These are phyloP conservation scores for Priceomyces carsonii DNA, from an alignment of 805 yeast genomes.

Conservation along the genomic window DNA sequence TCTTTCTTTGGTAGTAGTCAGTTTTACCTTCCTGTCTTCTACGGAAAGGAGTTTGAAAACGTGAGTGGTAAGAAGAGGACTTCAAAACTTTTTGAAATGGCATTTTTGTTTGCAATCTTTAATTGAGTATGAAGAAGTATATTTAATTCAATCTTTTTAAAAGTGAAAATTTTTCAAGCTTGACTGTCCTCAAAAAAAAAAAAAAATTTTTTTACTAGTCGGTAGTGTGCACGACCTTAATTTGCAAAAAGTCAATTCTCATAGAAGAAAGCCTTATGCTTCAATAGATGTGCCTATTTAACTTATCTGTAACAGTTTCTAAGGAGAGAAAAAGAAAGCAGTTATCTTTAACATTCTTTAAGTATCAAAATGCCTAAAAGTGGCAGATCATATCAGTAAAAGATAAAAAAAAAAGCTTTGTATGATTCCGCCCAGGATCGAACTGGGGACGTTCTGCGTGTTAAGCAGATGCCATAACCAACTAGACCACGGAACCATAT, in stretches of 20 bases:
- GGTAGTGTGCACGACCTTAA: too few species aligned
- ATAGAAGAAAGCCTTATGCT: too few species aligned
- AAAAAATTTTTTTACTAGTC: conserved; percentile 1
- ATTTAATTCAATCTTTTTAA: not conserved
- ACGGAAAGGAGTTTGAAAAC: conserved; percentile 99
- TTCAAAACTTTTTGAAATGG: conserved; percentile 71
- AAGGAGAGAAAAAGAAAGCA: too few species aligned
- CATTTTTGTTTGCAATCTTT: conserved; percentile 49
- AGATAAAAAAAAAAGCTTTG: too few species aligned
- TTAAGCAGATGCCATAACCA: conserved; percentile 99
- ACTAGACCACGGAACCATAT: conserved; percentile 80
- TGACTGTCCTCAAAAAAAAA: not conserved
- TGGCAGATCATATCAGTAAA: too few species aligned
- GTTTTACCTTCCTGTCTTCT: conserved; percentile 99
- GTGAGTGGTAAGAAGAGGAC: conserved; percentile 95
- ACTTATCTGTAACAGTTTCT: too few species aligned
- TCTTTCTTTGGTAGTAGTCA: conserved; percentile 99
- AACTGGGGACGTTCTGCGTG: conserved; percentile 99
- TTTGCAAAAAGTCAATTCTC: too few species aligned
- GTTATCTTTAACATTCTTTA: too few species aligned
- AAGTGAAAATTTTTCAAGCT: not conserved
- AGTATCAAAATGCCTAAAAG: too few species aligned
- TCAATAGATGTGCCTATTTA: too few species aligned
- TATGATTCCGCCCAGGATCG: conserved; percentile 99
- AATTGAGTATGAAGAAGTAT: not conserved